Percentiles rank a stretch among this genome's conserved stretches.
These are phyloP conservation scores for Gentiana dahurica DNA, from an alignment of 257 asterid genomes.

Conservation along the genomic window DNA sequence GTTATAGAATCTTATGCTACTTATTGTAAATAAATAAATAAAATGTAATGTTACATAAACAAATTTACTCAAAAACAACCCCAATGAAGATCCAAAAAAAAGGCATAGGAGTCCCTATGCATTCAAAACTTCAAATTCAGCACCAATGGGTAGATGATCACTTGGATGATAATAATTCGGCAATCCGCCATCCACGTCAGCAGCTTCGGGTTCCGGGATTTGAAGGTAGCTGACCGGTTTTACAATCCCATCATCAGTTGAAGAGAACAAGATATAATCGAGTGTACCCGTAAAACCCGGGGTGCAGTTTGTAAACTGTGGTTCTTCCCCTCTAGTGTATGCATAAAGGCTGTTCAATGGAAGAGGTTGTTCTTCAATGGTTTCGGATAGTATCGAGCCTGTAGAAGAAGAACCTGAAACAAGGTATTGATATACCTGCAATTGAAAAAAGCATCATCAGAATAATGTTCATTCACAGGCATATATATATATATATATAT, in stretches of 20 bases:
- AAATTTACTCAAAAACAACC: no score
- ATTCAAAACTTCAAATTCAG: slow-evolving; percentile 58
- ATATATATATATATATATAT: no score
- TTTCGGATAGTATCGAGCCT: slow-evolving; percentile 22
- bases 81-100: no score
- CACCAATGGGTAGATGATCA: slow-evolving; percentile 92
- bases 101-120: no score
- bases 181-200: slow-evolving; percentile 63
- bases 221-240: slow-evolving; percentile 67
- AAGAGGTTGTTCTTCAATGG: slow-evolving; percentile 36
- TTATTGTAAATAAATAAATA: no score
- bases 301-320: slow-evolving; percentile 82
- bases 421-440: slow-evolving; percentile 69
- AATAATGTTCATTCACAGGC: not conserved
- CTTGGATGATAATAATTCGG: slow-evolving; percentile 90
- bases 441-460: slow-evolving; percentile 7
- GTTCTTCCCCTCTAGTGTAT: slow-evolving; percentile 71
- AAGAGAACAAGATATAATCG: slow-evolving; percentile 72
- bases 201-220: slow-evolving; percentile 53
- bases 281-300: slow-evolving; percentile 86
- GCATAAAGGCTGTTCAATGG: slow-evolving; percentile 70
- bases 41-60: no score
- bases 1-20: no score
- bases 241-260: slow-evolving; percentile 24
- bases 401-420: slow-evolving; percentile 38